Evolutionary conservation across 2,329 filamentous ascomycete genomes (phyloP), one percentile per base, ranked within the genome.

Genomic region (Leptographium lundbergii): DNA sequence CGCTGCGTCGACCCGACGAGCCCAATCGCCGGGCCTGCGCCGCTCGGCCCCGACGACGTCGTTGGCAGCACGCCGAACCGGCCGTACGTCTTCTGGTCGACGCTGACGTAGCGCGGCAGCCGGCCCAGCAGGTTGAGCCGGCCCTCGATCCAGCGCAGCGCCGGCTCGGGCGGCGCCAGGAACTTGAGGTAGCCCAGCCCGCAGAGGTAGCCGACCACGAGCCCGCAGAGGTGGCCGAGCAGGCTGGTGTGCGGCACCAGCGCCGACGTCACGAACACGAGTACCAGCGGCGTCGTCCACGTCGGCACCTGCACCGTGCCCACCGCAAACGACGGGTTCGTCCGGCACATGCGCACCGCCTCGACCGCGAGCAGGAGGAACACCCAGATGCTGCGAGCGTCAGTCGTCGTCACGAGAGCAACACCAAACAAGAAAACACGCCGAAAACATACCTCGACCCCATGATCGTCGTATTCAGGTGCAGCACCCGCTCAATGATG

Each of bases 41-140:
- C 67, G 42, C 71, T 66, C 22, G 57, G 50, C 3, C 72, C 69
- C 7, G 51, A 36, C 58, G 71, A 69, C 7, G 59, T 58, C 48
- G 67, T 67, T 2, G 91, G 92, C 59, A 97, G 75, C 17, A 96
- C 88, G 2, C 92, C 92, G 67, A 95, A 96, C 57, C 92, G 81
- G 9, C 92, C 92, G 67, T 92, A 96, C 6, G 89, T 96, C 78
- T 96, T 96, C 72, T 96, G 91, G 68, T 97, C 92, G 19, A 96
- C 86, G 59, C 89, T 95, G 54, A 97, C 87, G 67, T 96, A 97
- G 72, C 95, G 89, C 52, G 92, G 92, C 29, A 97, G 74, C 61
- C 90, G 80, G 24, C 85, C 88, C 25, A 96, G 77, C 11, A 97
- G 78, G 68, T 95, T 94, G 61, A 97, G 75, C 69, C 92, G 95